Conservation (phyloP, 2,329 filamentous ascomycete species). For the Colletotrichum navitas region DNA sequence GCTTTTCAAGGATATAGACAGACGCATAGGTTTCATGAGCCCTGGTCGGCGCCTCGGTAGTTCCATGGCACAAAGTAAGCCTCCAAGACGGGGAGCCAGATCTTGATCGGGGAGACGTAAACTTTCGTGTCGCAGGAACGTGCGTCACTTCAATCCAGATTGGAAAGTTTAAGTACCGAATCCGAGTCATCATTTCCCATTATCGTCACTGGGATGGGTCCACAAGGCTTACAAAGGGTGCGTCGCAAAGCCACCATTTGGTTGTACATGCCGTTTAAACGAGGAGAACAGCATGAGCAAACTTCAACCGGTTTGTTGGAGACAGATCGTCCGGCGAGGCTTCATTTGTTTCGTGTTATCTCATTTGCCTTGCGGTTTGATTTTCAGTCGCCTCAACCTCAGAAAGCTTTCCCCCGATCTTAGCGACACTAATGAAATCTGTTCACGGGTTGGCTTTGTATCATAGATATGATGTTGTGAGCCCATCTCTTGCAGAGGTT, state of each 20-base stretch:
- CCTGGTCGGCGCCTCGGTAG: too few species aligned
- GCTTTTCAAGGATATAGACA: too few species aligned
- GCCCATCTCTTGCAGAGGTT: neutral
- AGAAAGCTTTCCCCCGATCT: neutral
- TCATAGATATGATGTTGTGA: neutral
- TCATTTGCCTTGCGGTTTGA: constrained; percentile 1
- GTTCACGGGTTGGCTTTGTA: neutral
- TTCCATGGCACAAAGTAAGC: neutral
- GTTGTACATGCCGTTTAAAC: neutral
- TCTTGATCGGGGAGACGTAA: neutral
- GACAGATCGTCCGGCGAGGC: constrained; percentile 7
- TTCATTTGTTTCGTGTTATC: constrained; percentile 23
- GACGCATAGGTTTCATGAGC: too few species aligned
- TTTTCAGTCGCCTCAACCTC: neutral
- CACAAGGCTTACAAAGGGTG: constrained; percentile 13
- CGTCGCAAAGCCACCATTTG: constrained; percentile 16
- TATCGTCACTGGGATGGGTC: constrained; percentile 19
- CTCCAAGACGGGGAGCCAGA: neutral
- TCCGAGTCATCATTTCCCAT: constrained; percentile 24
- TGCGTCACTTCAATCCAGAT: constrained; percentile 35
- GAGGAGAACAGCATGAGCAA: neutral
- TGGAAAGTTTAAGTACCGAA: constrained; percentile 7
- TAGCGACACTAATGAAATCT: neutral
- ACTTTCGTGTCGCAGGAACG: constrained; percentile 23
- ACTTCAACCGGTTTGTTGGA: constrained; percentile 12